A percentile compares a stretch with the other conserved stretches of the same genome.
phyloP scores from a whole-genome alignment of 192 early-diverging fungal species.

The Dissophora globulifera region DNA sequence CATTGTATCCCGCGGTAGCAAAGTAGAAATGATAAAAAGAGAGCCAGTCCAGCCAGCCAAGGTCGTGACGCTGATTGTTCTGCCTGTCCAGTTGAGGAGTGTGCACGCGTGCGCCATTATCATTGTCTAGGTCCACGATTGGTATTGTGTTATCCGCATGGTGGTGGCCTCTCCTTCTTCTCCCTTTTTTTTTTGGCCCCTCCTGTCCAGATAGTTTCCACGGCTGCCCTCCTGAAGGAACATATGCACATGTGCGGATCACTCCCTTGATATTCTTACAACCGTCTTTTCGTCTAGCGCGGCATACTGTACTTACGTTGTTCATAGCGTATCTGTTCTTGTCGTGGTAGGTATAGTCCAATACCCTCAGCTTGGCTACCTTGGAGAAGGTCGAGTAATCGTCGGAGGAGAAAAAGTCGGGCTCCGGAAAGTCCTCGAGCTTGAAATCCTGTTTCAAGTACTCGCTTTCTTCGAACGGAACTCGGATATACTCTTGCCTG shows the following conservation, averaged over 20 bases:
- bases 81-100: too few species aligned
- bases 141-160: too few species aligned
- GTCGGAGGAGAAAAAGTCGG: slow-evolving; percentile 70
- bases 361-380: slow-evolving; percentile 64
- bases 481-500: slow-evolving; percentile 63
- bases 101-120: too few species aligned
- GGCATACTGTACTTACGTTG: slow-evolving; percentile 69
- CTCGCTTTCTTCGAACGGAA: slow-evolving; percentile 65
- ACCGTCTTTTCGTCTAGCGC: too few species aligned
- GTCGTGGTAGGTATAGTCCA: slow-evolving; percentile 72
- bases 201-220: too few species aligned
- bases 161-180: too few species aligned
- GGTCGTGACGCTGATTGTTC: too few species aligned
- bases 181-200: neutral
- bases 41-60: too few species aligned
- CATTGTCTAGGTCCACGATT: too few species aligned
- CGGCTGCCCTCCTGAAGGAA: neutral
- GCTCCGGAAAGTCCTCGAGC: slow-evolving; percentile 70
- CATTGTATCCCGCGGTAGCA: too few species aligned
- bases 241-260: neutral
- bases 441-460: slow-evolving; percentile 67
- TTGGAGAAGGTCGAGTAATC: slow-evolving; percentile 67
- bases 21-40: too few species aligned
- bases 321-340: slow-evolving; percentile 77
- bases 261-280: too few species aligned